These are phyloP conservation scores for Vickermania spadyakhi DNA, from an alignment of 208 protist genomes.

Conservation along the genomic window DNA sequence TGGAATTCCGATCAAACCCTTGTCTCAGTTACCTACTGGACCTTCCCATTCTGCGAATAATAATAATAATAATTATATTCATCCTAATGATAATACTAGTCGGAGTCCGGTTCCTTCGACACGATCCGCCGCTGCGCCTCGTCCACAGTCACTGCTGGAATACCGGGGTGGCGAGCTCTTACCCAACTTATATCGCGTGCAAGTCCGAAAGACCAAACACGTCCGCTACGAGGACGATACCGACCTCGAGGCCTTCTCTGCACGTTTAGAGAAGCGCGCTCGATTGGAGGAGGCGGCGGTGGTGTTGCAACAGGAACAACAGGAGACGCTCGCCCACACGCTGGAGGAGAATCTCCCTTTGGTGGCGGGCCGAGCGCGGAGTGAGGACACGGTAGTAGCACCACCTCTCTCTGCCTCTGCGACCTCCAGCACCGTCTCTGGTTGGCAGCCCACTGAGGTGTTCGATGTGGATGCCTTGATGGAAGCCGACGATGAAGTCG, in stretches of 20 bases:
- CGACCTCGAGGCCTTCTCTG: constrained; percentile 23
- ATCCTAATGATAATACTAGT: too few species aligned
- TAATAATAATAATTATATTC: too few species aligned
- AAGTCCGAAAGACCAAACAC: constrained; percentile 37
- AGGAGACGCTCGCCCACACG: background rate
- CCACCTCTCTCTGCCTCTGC: background rate
- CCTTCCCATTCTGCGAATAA: too few species aligned
- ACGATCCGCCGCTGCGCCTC: too few species aligned
- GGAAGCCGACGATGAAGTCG: constrained; percentile 47
- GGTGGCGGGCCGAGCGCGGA: background rate
- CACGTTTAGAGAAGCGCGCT: constrained; percentile 32
- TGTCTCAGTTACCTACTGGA: too few species aligned
- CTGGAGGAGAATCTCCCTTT: background rate
- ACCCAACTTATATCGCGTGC: constrained; percentile 51
- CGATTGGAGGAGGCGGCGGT: constrained; percentile 35
- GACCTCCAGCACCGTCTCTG: too few species aligned
- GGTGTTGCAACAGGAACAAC: constrained; percentile 12
- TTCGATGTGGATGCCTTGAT: constrained; percentile 78
- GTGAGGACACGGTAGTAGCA: background rate
- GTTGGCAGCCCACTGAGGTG: constrained; percentile 7
- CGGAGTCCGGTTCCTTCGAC: too few species aligned
- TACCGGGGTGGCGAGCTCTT: constrained; percentile 56
- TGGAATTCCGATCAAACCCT: too few species aligned
- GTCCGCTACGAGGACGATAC: constrained; percentile 62
- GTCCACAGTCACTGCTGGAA: constrained; percentile 8